These are phyloP conservation scores for Ambrosiella xylebori DNA, from an alignment of 2,329 filamentous ascomycete genomes.

Conservation along the genomic window DNA sequence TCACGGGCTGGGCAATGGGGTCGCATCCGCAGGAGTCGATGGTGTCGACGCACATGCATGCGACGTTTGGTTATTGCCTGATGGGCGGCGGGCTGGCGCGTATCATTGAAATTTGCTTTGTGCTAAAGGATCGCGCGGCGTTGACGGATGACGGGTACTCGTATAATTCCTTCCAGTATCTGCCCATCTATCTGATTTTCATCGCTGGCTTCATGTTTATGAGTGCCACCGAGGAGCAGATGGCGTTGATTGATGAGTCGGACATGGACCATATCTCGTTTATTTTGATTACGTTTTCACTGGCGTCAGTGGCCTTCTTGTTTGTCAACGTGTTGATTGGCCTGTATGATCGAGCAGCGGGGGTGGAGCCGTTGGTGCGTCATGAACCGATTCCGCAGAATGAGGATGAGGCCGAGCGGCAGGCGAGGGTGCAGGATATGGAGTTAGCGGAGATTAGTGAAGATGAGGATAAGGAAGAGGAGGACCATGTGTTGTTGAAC, in stretches of 20 bases:
- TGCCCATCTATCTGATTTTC: slow-evolving; percentile 53
- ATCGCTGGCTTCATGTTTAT: slow-evolving; percentile 93
- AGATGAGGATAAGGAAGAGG: not conserved
- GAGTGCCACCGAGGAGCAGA: slow-evolving; percentile 94
- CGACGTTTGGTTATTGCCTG: slow-evolving; percentile 81
- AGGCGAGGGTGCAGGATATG: slow-evolving; percentile 16
- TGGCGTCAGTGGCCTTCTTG: slow-evolving; percentile 80
- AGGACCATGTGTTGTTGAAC: not conserved
- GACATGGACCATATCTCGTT: slow-evolving; percentile 81
- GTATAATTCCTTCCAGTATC: slow-evolving; percentile 42
- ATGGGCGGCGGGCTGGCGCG: slow-evolving; percentile 76
- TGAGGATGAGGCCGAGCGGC: slow-evolving; percentile 28
- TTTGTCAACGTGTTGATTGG: slow-evolving; percentile 75
- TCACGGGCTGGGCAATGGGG: slow-evolving; percentile 94
- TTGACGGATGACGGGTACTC: slow-evolving; percentile 50
- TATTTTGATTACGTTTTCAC: slow-evolving; percentile 75
- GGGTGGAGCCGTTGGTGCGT: slow-evolving; percentile 10
- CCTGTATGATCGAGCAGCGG: slow-evolving; percentile 53
- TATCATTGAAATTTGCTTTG: slow-evolving; percentile 81
- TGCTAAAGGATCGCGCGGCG: slow-evolving; percentile 55
- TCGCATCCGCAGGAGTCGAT: slow-evolving; percentile 70
- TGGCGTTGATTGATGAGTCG: slow-evolving; percentile 56
- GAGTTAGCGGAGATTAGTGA: not conserved
- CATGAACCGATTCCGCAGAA: slow-evolving; percentile 12
- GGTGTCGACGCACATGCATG: slow-evolving; percentile 75